These are phyloP conservation scores for Fusarium redolens DNA, from an alignment of 2,329 filamentous ascomycete species.

Conservation along the genomic window DNA sequence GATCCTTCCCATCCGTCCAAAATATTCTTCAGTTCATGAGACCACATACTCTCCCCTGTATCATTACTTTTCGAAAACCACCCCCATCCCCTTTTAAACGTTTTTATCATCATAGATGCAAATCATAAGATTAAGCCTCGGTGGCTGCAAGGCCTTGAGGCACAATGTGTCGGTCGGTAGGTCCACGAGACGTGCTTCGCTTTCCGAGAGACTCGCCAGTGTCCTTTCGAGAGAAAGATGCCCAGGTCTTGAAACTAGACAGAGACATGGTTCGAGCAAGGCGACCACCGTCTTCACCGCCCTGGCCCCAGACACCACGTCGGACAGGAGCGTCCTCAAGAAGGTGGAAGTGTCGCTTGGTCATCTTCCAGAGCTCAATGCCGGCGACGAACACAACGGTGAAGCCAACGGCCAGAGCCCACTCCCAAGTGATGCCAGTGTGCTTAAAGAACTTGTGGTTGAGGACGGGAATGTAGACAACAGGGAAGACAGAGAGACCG, in stretches of 20 bases:
- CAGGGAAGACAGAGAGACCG: conserved; percentile 71
- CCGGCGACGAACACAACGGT: conserved; percentile 73
- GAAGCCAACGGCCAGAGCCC: conserved; percentile 74
- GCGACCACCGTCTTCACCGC: conserved; percentile 59
- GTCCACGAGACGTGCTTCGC: conserved; percentile 40
- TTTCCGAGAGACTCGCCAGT: conserved; percentile 52
- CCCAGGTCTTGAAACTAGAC: conserved; percentile 63
- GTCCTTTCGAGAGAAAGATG: conserved; percentile 56
- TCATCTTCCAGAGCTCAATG: conserved; percentile 78
- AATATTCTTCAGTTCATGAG: conserved; percentile 6
- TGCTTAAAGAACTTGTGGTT: conserved; percentile 81
- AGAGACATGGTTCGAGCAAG: conserved; percentile 63
- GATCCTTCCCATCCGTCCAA: neutral
- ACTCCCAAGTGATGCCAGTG: conserved; percentile 78
- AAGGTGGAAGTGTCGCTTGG: conserved; percentile 68
- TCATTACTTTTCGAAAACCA: conserved; percentile 2
- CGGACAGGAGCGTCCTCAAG: conserved; percentile 64
- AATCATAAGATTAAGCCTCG: conserved; percentile 33
- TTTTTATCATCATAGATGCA: conserved; percentile 2
- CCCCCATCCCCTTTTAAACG: neutral
- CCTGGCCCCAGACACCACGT: conserved; percentile 64
- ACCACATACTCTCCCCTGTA: neutral
- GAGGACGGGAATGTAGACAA: conserved; percentile 78
- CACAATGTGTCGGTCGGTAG: conserved; percentile 36
- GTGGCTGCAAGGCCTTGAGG: conserved; percentile 45